A percentile compares a stretch with the other conserved stretches of the same genome.
Evolutionary conservation across 2,329 filamentous ascomycete species (phyloP).

Genomic region (Penicillium capsulatum): DNA sequence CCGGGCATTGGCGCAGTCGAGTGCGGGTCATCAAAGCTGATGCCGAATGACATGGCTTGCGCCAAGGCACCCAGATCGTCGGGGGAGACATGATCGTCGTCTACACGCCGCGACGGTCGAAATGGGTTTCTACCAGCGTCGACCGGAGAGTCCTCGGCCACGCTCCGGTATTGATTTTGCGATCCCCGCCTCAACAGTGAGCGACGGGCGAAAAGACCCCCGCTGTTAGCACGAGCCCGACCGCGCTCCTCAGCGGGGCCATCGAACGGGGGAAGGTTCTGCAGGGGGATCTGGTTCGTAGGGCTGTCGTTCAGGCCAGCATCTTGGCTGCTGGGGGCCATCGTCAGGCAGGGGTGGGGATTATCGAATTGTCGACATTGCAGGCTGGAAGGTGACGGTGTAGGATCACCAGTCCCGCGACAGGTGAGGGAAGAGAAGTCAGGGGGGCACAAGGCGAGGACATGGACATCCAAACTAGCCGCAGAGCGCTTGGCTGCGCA

Average conservation of each 20-base stretch:
- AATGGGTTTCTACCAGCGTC: conserved; percentile 26
- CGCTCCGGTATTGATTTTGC: conserved; percentile 50
- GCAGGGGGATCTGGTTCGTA: conserved; percentile 61
- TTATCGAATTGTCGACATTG: conserved; percentile 41
- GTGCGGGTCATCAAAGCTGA: conserved; percentile 36
- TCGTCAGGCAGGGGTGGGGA: conserved; percentile 32
- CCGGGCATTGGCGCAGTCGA: conserved; percentile 7
- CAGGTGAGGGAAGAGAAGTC: background rate
- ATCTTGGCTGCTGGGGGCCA: conserved; percentile 39
- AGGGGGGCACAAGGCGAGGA: background rate
- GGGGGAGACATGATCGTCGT: conserved; percentile 27
- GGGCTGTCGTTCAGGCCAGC: conserved; percentile 27
- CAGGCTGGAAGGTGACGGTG: conserved; percentile 22
- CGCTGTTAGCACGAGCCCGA: conserved; percentile 27
- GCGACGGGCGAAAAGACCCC: conserved; percentile 42
- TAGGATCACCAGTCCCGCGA: conserved; percentile 1
- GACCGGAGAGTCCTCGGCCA: conserved; percentile 50
- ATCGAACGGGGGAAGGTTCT: conserved; percentile 52
- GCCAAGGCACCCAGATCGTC: conserved; percentile 41
- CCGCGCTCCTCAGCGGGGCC: conserved; percentile 30
- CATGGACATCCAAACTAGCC: too few relatives aligned
- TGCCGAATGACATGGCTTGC: conserved; percentile 42
- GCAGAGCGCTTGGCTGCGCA: too few relatives aligned
- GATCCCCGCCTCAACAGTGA: conserved; percentile 40
- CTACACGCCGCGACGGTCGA: conserved; percentile 15